Percentiles rank a stretch among this genome's conserved stretches.
Evolutionary conservation across 495 filamentous ascomycete species (phyloP).

Genomic region (Aspergillus nidulans): DNA sequence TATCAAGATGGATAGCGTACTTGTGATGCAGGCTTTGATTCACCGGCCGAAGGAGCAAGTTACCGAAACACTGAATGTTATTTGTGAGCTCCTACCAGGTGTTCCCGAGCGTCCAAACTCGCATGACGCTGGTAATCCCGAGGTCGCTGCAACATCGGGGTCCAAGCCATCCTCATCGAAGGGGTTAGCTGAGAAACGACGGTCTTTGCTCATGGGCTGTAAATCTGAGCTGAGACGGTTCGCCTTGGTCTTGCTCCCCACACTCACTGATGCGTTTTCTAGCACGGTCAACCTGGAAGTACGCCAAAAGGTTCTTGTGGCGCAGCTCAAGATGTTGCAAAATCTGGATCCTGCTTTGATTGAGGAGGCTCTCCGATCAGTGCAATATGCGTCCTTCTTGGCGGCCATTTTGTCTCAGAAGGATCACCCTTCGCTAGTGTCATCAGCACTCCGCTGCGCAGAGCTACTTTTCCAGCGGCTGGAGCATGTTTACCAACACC

Average conservation of each 20-base stretch:
- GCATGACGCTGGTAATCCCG: conserved; percentile 48
- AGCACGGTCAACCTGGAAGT: conserved; percentile 98
- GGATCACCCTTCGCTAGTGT: conserved; percentile 84
- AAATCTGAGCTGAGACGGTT: conserved; percentile 85
- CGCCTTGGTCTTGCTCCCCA: conserved; percentile 91
- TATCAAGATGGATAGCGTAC: conserved; percentile 90
- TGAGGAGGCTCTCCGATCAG: conserved; percentile 79
- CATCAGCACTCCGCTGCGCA: conserved; percentile 79
- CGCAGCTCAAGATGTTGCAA: conserved; percentile 98
- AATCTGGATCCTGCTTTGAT: conserved; percentile 81
- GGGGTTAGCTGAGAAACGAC: conserved; percentile 71
- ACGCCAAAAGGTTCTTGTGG: conserved; percentile 91
- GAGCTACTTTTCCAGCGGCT: conserved; percentile 82
- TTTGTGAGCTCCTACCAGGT: conserved; percentile 86
- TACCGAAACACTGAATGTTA: conserved; percentile 94
- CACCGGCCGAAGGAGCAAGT: conserved; percentile 96
- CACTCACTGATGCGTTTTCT: conserved; percentile 93
- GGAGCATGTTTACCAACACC: conserved; percentile 84
- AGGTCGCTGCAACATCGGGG: conserved; percentile 26
- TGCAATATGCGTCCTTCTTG: conserved; percentile 95
- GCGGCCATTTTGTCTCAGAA: conserved; percentile 95
- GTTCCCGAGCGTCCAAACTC: conserved; percentile 34
- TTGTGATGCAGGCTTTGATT: conserved; percentile 98
- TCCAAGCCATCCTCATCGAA: conserved; percentile 42
- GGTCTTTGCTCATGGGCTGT: conserved; percentile 72